A percentile compares a stretch with the other conserved stretches of the same genome.
Conservation (phyloP, 192 early-diverging fungal species). For the Linderina pennispora region DNA sequence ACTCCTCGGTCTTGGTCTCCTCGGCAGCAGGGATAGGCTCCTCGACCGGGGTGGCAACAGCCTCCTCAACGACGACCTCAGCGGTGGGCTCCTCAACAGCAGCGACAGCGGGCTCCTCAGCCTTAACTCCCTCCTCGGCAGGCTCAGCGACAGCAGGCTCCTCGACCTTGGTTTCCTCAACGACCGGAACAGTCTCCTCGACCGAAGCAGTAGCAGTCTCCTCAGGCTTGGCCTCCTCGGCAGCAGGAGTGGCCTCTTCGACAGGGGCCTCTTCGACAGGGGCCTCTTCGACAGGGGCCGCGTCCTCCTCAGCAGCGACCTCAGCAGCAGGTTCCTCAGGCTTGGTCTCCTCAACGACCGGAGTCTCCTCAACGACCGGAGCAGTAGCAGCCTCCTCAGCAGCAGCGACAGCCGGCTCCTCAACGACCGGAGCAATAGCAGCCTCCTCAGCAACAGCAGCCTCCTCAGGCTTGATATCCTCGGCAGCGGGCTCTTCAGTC, state of each 20-base stretch:
- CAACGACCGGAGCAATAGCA: not conserved
- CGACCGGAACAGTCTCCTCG: not conserved
- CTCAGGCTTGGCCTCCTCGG: not conserved
- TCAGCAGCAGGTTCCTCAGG: not conserved
- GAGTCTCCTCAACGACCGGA: not conserved
- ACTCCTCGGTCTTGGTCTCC: no score
- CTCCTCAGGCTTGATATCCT: not conserved
- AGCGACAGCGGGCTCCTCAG: not conserved
- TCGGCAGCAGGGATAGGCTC: no score
- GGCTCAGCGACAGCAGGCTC: not conserved
- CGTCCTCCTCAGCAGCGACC: not conserved
- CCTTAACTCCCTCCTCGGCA: no score
- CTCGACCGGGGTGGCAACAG: no score
- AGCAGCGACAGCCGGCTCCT: not conserved
- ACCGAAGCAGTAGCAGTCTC: not conserved
- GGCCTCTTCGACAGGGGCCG: not conserved
- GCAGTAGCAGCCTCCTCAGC: conserved; percentile 1
- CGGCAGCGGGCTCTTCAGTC: not conserved
- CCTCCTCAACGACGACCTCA: no score
- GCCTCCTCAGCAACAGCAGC: not conserved
- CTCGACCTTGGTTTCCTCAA: not conserved
- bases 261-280: not conserved
- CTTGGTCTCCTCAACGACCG: not conserved
- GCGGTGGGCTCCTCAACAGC: not conserved
- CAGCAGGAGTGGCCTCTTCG: not conserved